A percentile compares a stretch with the other conserved stretches of the same genome.
phyloP scores from a whole-genome alignment of 225 moss, liverwort and hornwort genomes.

The Asterella californica region DNA sequence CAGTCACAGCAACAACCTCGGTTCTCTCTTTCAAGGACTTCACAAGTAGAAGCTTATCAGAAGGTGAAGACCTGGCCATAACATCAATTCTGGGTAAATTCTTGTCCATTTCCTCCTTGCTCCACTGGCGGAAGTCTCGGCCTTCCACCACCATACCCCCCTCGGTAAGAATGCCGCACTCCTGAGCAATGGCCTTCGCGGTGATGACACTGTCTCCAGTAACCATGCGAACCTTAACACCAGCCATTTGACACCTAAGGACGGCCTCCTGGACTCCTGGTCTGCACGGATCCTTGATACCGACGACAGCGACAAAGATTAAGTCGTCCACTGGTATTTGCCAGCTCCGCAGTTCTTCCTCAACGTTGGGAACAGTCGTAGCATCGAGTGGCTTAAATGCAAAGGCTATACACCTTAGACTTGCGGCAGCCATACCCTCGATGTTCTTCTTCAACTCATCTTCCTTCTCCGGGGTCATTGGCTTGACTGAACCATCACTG shows the following conservation, averaged over 20 bases:
- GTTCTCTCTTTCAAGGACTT: conserved; percentile 42
- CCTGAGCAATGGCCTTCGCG: conserved; percentile 55
- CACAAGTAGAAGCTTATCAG: conserved; percentile 56
- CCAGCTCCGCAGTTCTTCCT: conserved; percentile 65
- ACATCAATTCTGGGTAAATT: conserved; percentile 43
- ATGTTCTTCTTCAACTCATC: conserved; percentile 51
- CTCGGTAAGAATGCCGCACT: conserved; percentile 49
- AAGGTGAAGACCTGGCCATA: conserved; percentile 63
- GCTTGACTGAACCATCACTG: conserved; percentile 40
- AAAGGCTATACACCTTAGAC: conserved; percentile 89
- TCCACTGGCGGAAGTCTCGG: conserved; percentile 29
- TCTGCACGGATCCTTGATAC: conserved; percentile 72
- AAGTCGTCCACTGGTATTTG: conserved; percentile 54
- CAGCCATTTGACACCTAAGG: conserved; percentile 43
- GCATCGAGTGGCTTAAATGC: conserved; percentile 52
- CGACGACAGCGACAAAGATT: conserved; percentile 43
- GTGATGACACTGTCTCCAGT: conserved; percentile 58
- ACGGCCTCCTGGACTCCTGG: conserved; percentile 59
- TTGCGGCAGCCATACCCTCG: conserved; percentile 87
- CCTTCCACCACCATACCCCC: conserved; percentile 50
- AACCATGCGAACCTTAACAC: conserved; percentile 64
- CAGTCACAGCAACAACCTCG: conserved; percentile 60
- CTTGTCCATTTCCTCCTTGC: conserved; percentile 10
- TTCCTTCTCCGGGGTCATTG: conserved; percentile 39
- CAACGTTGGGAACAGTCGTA: conserved; percentile 33